Percentiles rank a stretch among this genome's conserved stretches.
Conservation (phyloP, 208 protist species). For the Wallacemonas collosoma region DNA sequence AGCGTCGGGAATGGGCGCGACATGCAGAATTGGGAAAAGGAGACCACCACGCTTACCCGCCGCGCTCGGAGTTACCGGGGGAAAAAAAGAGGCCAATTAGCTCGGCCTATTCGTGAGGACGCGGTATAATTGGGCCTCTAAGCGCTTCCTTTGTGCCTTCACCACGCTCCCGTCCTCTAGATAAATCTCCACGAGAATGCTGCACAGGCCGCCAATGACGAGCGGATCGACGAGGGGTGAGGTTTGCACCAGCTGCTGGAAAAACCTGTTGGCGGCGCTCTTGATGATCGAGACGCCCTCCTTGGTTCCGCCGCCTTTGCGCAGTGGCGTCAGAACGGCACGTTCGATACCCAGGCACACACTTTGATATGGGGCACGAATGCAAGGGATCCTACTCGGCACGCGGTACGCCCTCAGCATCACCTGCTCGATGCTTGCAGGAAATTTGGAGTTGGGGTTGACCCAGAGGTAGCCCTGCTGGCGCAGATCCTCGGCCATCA, state of each 20-base stretch:
- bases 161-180: constrained; percentile 34
- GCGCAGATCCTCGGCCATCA: constrained; percentile 43
- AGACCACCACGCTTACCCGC: too few relatives aligned
- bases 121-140: constrained; percentile 40
- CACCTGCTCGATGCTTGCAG: constrained; percentile 30
- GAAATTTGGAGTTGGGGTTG: constrained; percentile 27
- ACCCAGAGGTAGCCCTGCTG: constrained; percentile 42
- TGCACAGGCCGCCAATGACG: constrained; percentile 35
- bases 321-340: constrained; percentile 33
- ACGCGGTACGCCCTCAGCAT: constrained; percentile 28
- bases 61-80: too few relatives aligned
- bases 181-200: constrained; percentile 51
- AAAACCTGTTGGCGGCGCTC: constrained; percentile 46
- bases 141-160: constrained; percentile 25
- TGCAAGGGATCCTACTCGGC: constrained; percentile 33
- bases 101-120: not conserved
- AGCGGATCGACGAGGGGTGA: constrained; percentile 63
- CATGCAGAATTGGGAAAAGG: too few relatives aligned
- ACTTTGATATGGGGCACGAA: constrained; percentile 38
- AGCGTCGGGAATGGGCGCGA: too few relatives aligned
- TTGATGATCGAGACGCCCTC: constrained; percentile 35
- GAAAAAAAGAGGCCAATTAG: too few relatives aligned
- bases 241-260: constrained; percentile 45
- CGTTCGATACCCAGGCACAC: constrained; percentile 45
- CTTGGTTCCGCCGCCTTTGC: constrained; percentile 21